Conservation (phyloP, 2,329 filamentous ascomycete species). For the Ophiostoma sp. region DNA sequence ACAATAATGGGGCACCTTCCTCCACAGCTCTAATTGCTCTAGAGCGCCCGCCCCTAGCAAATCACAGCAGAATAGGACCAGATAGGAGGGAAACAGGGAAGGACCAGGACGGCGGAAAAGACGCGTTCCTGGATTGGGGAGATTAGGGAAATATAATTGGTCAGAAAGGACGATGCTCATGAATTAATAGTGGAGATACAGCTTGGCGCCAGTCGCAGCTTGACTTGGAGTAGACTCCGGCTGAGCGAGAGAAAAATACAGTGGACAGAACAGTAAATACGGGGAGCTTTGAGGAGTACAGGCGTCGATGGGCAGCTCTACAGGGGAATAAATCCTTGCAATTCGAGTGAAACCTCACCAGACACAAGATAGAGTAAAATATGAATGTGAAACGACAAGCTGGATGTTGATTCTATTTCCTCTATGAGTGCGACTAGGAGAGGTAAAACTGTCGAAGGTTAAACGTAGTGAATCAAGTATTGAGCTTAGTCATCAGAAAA, state of each 20-base stretch:
- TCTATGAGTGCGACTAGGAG: not conserved
- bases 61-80: not conserved
- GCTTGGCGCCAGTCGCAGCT: slow-evolving; percentile 5
- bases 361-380: not conserved
- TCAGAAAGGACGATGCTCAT: not conserved
- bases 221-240: not conserved
- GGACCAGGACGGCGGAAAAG: slow-evolving; percentile 1
- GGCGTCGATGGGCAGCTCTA: not conserved
- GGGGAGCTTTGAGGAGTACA: not conserved
- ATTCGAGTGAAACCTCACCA: not conserved
- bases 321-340: not conserved
- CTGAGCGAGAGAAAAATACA: not conserved
- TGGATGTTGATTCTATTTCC: not conserved
- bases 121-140: slow-evolving; percentile 5
- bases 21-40: slow-evolving; percentile 4
- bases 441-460: no score
- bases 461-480: not conserved
- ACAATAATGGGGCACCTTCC: not conserved
- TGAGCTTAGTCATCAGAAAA: not conserved
- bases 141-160: not conserved
- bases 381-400: not conserved
- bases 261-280: not conserved
- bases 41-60: not conserved
- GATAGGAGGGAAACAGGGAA: not conserved
- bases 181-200: not conserved